phyloP scores from a whole-genome alignment of 331 rosid species.

The Erythrophleum ivorense region DNA sequence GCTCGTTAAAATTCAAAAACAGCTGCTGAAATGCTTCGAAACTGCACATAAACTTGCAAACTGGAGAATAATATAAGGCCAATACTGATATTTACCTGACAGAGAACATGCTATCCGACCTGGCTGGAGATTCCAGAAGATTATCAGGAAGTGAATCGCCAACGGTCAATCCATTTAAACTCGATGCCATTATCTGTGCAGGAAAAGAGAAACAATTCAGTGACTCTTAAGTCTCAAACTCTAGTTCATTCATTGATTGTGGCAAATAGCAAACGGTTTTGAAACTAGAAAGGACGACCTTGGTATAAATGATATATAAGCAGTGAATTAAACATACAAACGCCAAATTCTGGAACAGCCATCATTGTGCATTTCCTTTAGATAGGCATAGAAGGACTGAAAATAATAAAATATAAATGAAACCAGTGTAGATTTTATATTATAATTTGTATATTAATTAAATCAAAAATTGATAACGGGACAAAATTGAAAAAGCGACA shows the following conservation, averaged over 20 bases:
- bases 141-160: conserved; percentile 92
- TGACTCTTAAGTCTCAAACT: neutral
- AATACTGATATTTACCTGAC: conserved; percentile 55
- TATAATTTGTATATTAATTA: neutral
- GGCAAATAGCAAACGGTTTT: conserved; percentile 2
- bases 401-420: neutral
- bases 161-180: conserved; percentile 95
- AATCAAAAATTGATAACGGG: conserved; percentile 3
- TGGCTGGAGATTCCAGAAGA: conserved; percentile 95
- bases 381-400: conserved; percentile 7
- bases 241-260: conserved; percentile 17
- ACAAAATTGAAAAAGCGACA: neutral
- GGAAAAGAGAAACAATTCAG: conserved; percentile 22
- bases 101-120: conserved; percentile 82
- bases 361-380: conserved; percentile 14
- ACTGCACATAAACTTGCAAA: conserved; percentile 5
- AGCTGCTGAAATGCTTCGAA: conserved; percentile 21
- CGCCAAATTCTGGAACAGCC: conserved; percentile 19
- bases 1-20: neutral
- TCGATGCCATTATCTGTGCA: conserved; percentile 92
- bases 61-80: neutral
- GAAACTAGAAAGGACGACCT: conserved; percentile 12
- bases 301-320: conserved; percentile 6
- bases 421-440: neutral
- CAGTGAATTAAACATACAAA: conserved; percentile 8